Evolutionary conservation across 164 flowering plant species (phyloP), one percentile per base, ranked within the genome.

Genomic region (Chimonanthus praecox): DNA sequence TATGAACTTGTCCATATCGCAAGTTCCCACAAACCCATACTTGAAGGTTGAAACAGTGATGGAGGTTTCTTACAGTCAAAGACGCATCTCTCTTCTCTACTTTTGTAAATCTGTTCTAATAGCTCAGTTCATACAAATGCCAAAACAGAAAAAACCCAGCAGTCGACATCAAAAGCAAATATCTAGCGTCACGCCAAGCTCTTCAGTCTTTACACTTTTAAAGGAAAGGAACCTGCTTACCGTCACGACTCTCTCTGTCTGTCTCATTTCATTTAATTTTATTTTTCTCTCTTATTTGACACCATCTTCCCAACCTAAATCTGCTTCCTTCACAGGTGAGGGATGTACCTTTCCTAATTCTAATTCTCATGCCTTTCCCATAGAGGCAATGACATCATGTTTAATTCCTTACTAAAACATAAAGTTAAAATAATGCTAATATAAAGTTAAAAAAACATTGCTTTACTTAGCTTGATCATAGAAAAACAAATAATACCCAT

Each of bases 211-310:
- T 33, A 21, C 66, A 33, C 66, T 63, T 63, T 63, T 9, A 8
- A 63, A 63, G 66, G 44, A 63, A 63, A 63, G 46, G 66, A 63
- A 63, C 66, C 66, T 21, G 21, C 46, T 63, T 63, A 10, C 66
- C 66, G 10, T 21, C 66, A 63, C 66, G 66, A 18, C 21, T 63
- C 66, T 33, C 46, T 33, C 66, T 63, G 18, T 63, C 66, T 63
- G 9, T 44, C 33, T 18, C 33, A 43, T 63, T 3, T 21, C 2
- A 63, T 63, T 33, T 33, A 9, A 43, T 63, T 3, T 21, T 7
- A 63, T 63, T 33, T 33, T 33, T 44, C 44, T 63, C 21, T 7
- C 21, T n/a, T 54, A 54, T n/a, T n/a, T 54, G 60, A 54, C n/a
- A 54, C 60, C 21, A 20, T 20, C 21, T 20, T 20, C 21, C 21